phyloP scores from a whole-genome alignment of 768 basidiomycete genomes.

The Pilatotrama ljubarskyi region DNA sequence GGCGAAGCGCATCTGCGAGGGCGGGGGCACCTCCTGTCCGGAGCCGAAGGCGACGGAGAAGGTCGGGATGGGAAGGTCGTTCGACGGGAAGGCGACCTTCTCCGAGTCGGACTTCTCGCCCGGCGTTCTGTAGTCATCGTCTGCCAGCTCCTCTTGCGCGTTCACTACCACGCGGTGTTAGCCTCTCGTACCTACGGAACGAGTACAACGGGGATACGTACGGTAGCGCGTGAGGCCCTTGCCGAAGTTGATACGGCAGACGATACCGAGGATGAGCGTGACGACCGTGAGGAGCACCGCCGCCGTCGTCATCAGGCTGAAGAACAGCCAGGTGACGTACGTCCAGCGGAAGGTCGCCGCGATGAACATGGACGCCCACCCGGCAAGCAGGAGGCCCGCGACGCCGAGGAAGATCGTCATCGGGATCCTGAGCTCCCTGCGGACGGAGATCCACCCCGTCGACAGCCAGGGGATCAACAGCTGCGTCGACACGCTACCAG shows the following conservation, averaged over 20 bases:
- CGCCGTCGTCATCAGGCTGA: slow-evolving; percentile 57
- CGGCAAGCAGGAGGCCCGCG: slow-evolving; percentile 60
- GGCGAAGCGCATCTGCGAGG: slow-evolving; percentile 39
- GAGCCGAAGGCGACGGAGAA: slow-evolving; percentile 42
- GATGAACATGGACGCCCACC: slow-evolving; percentile 74
- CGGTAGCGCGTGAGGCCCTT: slow-evolving; percentile 69
- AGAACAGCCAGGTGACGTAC: slow-evolving; percentile 73
- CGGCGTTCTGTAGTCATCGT: slow-evolving; percentile 35
- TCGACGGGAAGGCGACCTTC: slow-evolving; percentile 65
- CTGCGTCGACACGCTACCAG: slow-evolving; percentile 36
- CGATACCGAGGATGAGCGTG: slow-evolving; percentile 59
- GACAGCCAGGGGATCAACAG: slow-evolving; percentile 67
- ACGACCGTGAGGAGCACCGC: slow-evolving; percentile 58
- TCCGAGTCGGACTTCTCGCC: slow-evolving; percentile 39
- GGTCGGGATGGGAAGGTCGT: slow-evolving; percentile 53
- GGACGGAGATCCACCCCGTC: slow-evolving; percentile 75
- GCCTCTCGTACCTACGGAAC: neutral
- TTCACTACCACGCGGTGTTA: slow-evolving; percentile 44
- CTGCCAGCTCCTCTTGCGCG: slow-evolving; percentile 50
- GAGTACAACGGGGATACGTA: slow-evolving; percentile 39
- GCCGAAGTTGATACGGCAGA: slow-evolving; percentile 75
- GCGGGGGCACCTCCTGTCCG: slow-evolving; percentile 37
- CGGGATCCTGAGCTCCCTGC: slow-evolving; percentile 57
- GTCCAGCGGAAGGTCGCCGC: slow-evolving; percentile 76
- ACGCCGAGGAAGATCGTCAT: slow-evolving; percentile 66